Percentiles rank a stretch among this genome's conserved stretches.
phyloP scores from a whole-genome alignment of 129 eudicot species.

The Helianthus annuus region DNA sequence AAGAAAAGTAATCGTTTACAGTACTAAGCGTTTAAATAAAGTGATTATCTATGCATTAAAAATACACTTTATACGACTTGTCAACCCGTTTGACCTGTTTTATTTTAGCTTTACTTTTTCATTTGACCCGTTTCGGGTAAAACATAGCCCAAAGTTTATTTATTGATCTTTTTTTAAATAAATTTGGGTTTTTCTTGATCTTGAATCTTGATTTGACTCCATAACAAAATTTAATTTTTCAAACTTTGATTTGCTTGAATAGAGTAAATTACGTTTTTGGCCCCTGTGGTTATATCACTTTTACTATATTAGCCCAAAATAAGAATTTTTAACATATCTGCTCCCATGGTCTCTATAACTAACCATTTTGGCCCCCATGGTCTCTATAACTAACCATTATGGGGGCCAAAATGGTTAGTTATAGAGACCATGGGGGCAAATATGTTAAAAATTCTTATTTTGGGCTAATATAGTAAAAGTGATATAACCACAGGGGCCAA shows the following conservation, averaged over 20 bases:
- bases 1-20: neutral
- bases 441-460: too few relatives aligned
- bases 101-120: neutral
- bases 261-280: too few relatives aligned
- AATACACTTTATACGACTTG: neutral
- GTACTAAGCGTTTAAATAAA: neutral
- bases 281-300: too few relatives aligned
- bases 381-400: too few relatives aligned
- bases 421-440: too few relatives aligned
- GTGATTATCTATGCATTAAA: neutral
- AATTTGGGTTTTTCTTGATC: constrained; percentile 5
- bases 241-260: neutral
- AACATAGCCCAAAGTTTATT: neutral
- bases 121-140: neutral
- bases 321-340: too few relatives aligned
- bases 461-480: too few relatives aligned
- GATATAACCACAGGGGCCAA: too few relatives aligned
- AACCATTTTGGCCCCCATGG: too few relatives aligned
- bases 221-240: constrained; percentile 4
- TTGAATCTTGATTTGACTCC: constrained; percentile 7
- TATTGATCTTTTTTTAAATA: neutral
- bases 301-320: too few relatives aligned
- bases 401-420: too few relatives aligned
- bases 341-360: too few relatives aligned
- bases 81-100: neutral